Conservation (phyloP, 371 early-diverging fungal genomes). For the Actinomortierella ambigua region DNA sequence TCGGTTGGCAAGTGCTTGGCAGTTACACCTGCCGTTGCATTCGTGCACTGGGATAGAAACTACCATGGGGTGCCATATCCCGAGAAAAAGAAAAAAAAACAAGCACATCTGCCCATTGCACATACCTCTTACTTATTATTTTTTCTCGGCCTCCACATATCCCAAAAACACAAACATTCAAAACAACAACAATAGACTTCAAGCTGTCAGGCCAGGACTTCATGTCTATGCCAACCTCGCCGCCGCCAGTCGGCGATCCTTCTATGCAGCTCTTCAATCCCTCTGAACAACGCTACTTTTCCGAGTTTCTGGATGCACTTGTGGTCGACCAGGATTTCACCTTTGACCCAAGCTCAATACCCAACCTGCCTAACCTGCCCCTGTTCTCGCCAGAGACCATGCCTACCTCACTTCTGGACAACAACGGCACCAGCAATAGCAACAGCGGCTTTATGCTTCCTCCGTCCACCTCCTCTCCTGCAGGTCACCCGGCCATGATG, state of each 20-base stretch:
- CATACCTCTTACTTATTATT: no score
- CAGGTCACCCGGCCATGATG: slow-evolving; percentile 2
- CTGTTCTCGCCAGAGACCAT: slow-evolving; percentile 31
- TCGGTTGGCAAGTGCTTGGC: background rate
- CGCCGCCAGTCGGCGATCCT: slow-evolving; percentile 19
- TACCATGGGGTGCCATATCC: no score
- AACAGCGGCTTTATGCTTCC: slow-evolving; percentile 5
- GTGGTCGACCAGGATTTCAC: slow-evolving; percentile 45
- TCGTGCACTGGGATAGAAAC: no score
- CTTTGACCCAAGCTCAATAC: slow-evolving; percentile 42
- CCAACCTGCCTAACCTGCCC: slow-evolving; percentile 39
- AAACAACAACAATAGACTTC: slow-evolving; percentile 38
- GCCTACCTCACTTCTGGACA: slow-evolving; percentile 3
- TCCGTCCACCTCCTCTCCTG: slow-evolving; percentile 8
- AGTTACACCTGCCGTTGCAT: no score
- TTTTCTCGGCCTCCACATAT: no score
- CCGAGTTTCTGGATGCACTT: slow-evolving; percentile 41
- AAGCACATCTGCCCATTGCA: no score
- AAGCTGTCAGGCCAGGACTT: slow-evolving; percentile 31
- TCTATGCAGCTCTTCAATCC: slow-evolving; percentile 39
- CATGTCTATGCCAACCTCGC: slow-evolving; percentile 28
- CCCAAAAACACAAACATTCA: no score
- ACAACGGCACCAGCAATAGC: slow-evolving; percentile 3
- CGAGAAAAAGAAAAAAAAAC: no score
- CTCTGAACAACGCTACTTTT: slow-evolving; percentile 44